These are phyloP conservation scores for Nakazawaea pomicola DNA, from an alignment of 805 yeast species.

Conservation along the genomic window DNA sequence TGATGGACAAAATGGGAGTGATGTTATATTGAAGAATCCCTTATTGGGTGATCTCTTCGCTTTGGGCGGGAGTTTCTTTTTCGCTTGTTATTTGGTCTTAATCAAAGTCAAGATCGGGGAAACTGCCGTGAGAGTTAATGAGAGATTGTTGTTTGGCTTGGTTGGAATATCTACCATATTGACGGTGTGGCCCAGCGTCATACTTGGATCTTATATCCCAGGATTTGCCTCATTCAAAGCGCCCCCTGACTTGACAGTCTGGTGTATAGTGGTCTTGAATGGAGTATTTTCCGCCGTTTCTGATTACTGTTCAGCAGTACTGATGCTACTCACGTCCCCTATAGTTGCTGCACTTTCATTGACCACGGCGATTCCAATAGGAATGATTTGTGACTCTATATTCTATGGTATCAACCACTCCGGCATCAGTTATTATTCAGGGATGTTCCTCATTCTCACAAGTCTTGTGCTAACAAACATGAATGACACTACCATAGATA, in stretches of 20 bases:
- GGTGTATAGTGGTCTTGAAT: conserved; percentile 31
- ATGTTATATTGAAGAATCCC: conserved; percentile 24
- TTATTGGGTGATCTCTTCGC: conserved; percentile 41
- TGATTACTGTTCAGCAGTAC: conserved; percentile 45
- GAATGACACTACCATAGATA: conserved; percentile 40
- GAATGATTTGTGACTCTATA: conserved; percentile 41
- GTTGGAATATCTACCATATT: conserved; percentile 40
- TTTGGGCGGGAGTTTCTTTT: conserved; percentile 39
- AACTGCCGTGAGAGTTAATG: conserved; percentile 36
- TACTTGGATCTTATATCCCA: conserved; percentile 29
- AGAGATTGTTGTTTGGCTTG: conserved; percentile 40
- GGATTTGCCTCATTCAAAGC: conserved; percentile 34
- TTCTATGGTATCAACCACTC: conserved; percentile 29
- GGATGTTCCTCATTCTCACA: conserved; percentile 40
- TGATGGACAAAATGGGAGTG: conserved; percentile 13
- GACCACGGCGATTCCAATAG: conserved; percentile 48
- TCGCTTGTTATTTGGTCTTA: conserved; percentile 38
- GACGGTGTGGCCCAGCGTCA: conserved; percentile 34
- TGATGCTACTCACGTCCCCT: conserved; percentile 50
- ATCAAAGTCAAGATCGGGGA: conserved; percentile 43
- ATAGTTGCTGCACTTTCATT: conserved; percentile 45
- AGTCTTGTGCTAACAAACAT: conserved; percentile 44
- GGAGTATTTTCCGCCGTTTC: conserved; percentile 43
- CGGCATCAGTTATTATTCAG: conserved; percentile 34
- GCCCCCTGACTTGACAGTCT: conserved; percentile 33